Evolutionary conservation across 257 asterid species (phyloP).

Genomic region (Paraleonurus japonicus): DNA sequence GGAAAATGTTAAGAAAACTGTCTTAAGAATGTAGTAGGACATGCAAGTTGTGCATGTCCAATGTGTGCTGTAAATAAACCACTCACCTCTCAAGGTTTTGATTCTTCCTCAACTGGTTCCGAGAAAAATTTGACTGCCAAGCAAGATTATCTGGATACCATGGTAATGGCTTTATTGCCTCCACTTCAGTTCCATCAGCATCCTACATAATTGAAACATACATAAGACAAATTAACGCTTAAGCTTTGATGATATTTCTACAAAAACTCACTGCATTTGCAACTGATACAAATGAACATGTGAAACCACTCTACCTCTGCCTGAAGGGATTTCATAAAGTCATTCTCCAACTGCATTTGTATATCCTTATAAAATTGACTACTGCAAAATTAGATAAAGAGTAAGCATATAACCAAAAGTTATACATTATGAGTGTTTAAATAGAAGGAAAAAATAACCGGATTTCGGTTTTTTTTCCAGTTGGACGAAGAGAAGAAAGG

Average conservation of each 20-base stretch:
- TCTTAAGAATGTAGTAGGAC: neutral
- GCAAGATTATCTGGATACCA: conserved; percentile 98
- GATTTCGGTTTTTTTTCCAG: neutral
- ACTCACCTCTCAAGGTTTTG: conserved; percentile 80
- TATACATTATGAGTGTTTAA: neutral
- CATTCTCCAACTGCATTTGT: conserved; percentile 76
- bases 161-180: conserved; percentile 72
- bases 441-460: neutral
- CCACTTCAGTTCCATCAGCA: conserved; percentile 67
- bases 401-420: neutral
- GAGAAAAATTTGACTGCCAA: conserved; percentile 95
- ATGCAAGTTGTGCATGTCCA: neutral
- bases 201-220: conserved; percentile 44
- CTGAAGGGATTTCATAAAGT: conserved; percentile 70
- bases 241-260: neutral
- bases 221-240: neutral
- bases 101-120: conserved; percentile 88
- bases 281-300: conserved; percentile 5
- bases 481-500: neutral
- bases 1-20: neutral
- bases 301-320: conserved; percentile 62
- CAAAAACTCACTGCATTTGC: neutral
- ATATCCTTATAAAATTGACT: conserved; percentile 78
- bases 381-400: conserved; percentile 48
- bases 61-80: conserved; percentile 3